A percentile compares a stretch with the other conserved stretches of the same genome.
phyloP scores from a whole-genome alignment of 345 rosid species.

The Arabidopsis suecica region DNA sequence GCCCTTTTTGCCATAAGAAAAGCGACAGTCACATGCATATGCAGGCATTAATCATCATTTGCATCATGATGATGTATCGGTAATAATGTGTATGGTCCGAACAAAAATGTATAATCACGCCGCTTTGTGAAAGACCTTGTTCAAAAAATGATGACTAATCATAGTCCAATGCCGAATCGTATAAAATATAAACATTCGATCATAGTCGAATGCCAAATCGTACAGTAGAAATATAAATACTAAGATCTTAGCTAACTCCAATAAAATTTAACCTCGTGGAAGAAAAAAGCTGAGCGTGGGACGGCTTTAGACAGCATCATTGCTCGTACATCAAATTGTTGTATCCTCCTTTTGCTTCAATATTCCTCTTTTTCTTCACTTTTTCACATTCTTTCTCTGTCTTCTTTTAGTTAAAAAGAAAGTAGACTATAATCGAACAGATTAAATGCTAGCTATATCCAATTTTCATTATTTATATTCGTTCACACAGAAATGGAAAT shows the following conservation, averaged over 20 bases:
- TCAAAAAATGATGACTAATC: conserved; percentile 34
- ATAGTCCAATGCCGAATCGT: conserved; percentile 29
- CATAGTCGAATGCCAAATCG: conserved; percentile 27
- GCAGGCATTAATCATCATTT: conserved; percentile 23
- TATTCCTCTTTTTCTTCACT: conserved; percentile 41
- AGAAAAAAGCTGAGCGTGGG: conserved; percentile 47
- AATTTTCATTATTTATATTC: conserved; percentile 8
- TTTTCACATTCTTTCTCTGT: conserved; percentile 37
- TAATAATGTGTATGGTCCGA: conserved; percentile 34
- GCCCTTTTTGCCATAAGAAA: not conserved
- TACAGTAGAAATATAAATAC: conserved; percentile 9
- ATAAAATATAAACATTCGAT: conserved; percentile 16
- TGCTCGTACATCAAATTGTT: conserved; percentile 44
- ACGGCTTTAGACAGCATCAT: conserved; percentile 48
- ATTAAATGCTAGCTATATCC: conserved; percentile 17
- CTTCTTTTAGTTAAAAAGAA: conserved; percentile 30
- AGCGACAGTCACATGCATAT: conserved; percentile 16
- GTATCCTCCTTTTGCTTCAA: conserved; percentile 35
- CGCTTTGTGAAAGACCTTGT: conserved; percentile 36
- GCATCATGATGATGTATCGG: conserved; percentile 33
- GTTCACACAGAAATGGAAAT: conserved; percentile 13
- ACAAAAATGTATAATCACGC: conserved; percentile 30
- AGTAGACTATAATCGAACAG: not conserved
- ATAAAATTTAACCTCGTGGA: conserved; percentile 26
- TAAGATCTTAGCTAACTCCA: conserved; percentile 13